Percentiles rank a stretch among this genome's conserved stretches.
Evolutionary conservation across 306 rosid genomes (phyloP).

Genomic region (Luffa acutangula): DNA sequence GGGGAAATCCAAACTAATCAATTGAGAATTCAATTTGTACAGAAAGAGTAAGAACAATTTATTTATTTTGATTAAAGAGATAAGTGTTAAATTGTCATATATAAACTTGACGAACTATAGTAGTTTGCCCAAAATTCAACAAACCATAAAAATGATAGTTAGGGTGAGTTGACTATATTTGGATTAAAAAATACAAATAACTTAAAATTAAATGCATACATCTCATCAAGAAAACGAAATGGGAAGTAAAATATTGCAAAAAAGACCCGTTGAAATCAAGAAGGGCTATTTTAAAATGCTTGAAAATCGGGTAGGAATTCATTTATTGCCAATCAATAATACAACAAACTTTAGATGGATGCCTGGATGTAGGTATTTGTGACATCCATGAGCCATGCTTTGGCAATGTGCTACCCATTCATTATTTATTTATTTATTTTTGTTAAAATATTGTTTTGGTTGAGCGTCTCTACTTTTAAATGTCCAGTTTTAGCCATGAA

Average conservation of each 20-base stretch:
- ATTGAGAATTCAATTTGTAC: neutral
- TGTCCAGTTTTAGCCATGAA: too few species aligned
- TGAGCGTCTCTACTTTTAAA: too few species aligned
- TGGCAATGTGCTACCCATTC: neutral
- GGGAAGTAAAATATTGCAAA: neutral
- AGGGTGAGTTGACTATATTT: neutral
- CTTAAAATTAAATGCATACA: neutral
- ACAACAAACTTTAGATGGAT: neutral
- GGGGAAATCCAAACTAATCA: neutral
- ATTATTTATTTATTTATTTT: neutral
- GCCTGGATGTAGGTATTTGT: neutral
- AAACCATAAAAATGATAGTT: neutral
- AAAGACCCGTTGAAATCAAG: neutral
- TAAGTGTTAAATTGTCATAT: neutral
- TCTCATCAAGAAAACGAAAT: neutral
- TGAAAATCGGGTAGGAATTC: neutral
- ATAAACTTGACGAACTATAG: too few species aligned
- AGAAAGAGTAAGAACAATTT: neutral
- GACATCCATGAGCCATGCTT: neutral
- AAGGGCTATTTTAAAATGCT: neutral
- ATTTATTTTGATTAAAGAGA: neutral
- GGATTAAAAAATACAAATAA: too few species aligned
- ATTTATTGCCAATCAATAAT: neutral
- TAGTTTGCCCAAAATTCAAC: too few species aligned
- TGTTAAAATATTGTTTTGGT: too few species aligned